phyloP scores from a whole-genome alignment of 257 asterid species.

The Eustoma russellianum region DNA sequence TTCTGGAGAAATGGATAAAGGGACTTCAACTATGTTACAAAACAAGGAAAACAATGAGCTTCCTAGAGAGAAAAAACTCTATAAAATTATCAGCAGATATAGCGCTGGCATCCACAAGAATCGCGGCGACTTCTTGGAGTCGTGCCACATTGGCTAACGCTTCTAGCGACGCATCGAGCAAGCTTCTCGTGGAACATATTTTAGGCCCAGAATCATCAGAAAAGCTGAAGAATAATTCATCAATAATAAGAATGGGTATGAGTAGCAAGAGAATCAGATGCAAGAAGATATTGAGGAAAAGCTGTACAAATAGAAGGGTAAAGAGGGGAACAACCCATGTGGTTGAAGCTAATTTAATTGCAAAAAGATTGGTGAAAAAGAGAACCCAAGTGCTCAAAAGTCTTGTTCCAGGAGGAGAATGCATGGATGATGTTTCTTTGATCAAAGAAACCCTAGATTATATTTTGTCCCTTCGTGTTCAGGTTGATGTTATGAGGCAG shows the following conservation, averaged over 20 bases:
- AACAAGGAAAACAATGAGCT: conserved; percentile 39
- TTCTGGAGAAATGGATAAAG: conserved; percentile 65
- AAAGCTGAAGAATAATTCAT: neutral
- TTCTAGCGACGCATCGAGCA: conserved; percentile 13
- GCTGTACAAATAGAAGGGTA: conserved; percentile 17
- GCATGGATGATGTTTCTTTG: conserved; percentile 47
- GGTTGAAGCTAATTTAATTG: conserved; percentile 23
- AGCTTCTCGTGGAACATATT: conserved; percentile 26
- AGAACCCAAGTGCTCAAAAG: conserved; percentile 57
- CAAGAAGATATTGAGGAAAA: conserved; percentile 36
- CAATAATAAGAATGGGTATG: neutral
- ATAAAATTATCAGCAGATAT: conserved; percentile 65
- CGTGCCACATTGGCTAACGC: conserved; percentile 31
- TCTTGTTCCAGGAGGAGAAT: conserved; percentile 75
- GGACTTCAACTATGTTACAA: conserved; percentile 41
- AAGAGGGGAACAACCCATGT: conserved; percentile 4
- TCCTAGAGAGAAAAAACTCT: conserved; percentile 47
- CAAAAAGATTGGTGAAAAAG: conserved; percentile 38
- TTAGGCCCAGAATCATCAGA: conserved; percentile 12
- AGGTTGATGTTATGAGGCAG: conserved; percentile 78
- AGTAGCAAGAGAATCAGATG: conserved; percentile 14
- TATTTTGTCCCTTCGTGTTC: conserved; percentile 50
- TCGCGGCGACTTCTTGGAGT: conserved; percentile 39
- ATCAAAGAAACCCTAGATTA: conserved; percentile 93
- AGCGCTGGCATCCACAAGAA: conserved; percentile 76